Evolutionary conservation across 495 filamentous ascomycete species (phyloP).

Genomic region (Pyrenula massariospora): DNA sequence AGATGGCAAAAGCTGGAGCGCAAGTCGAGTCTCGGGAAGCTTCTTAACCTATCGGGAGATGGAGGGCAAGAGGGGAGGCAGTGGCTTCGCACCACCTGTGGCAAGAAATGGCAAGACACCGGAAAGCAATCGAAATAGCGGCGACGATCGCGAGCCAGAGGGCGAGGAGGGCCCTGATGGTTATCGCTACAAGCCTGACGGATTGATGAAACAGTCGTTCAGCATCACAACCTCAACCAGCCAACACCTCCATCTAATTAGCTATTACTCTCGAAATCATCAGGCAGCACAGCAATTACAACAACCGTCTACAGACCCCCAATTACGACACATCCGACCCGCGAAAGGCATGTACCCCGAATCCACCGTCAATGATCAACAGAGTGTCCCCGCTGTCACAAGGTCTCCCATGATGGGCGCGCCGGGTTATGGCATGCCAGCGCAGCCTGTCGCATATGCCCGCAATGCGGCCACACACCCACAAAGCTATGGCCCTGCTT

Average conservation of each 20-base stretch:
- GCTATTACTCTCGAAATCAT: conserved; percentile 78
- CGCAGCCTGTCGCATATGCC: conserved; percentile 40
- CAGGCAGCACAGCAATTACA: conserved; percentile 53
- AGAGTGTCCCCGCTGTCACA: conserved; percentile 53
- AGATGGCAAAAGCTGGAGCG: conserved; percentile 98
- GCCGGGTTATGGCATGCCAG: conserved; percentile 33
- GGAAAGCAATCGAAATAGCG: conserved; percentile 65
- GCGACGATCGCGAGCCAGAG: conserved; percentile 61
- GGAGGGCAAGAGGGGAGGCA: conserved; percentile 84
- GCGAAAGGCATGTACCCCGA: conserved; percentile 93
- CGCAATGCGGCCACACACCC: conserved; percentile 31
- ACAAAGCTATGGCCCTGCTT: conserved; percentile 25
- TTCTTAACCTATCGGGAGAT: conserved; percentile 97
- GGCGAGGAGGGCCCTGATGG: conserved; percentile 82
- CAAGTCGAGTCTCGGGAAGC: conserved; percentile 91
- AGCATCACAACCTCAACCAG: conserved; percentile 87
- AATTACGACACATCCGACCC: conserved; percentile 73
- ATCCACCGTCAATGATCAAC: conserved; percentile 81
- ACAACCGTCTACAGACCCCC: conserved; percentile 69
- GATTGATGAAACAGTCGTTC: conserved; percentile 98
- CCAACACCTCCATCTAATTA: conserved; percentile 92
- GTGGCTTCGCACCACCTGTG: conserved; percentile 40
- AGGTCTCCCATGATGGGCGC: conserved; percentile 49
- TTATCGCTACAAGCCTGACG: conserved; percentile 94
- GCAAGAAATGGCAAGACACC: conserved; percentile 64